These are phyloP conservation scores for Boletus rubescentipes DNA, from an alignment of 768 basidiomycete species.

Conservation along the genomic window DNA sequence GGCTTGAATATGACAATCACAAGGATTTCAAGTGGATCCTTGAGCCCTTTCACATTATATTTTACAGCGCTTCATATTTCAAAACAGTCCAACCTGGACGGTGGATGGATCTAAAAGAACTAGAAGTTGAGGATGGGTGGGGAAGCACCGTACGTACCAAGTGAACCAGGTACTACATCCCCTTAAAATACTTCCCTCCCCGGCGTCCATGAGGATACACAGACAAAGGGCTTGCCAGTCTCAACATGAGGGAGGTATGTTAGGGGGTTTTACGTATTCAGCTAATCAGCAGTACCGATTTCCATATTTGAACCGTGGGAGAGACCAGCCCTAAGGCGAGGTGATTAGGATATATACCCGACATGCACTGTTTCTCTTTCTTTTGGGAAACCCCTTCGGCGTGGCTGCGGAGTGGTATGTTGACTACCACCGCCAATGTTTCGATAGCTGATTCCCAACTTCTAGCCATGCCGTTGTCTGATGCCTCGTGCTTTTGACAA, in stretches of 20 bases:
- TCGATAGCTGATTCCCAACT: slow-evolving; percentile 1
- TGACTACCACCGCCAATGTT: not conserved
- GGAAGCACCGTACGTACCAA: too few relatives aligned
- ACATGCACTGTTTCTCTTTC: not conserved
- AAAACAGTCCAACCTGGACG: too few relatives aligned
- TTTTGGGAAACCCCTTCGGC: slow-evolving; percentile 37
- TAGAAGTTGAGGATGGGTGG: not conserved
- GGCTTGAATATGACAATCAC: slow-evolving; percentile 33
- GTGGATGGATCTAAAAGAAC: too few relatives aligned
- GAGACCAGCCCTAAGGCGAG: slow-evolving; percentile 31
- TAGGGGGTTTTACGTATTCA: too few relatives aligned
- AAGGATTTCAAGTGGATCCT: not conserved
- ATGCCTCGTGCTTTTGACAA: slow-evolving; percentile 1
- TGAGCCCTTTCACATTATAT: too few relatives aligned
- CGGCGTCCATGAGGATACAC: slow-evolving; percentile 63
- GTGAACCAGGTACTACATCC: too few relatives aligned
- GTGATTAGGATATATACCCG: slow-evolving; percentile 12
- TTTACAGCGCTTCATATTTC: too few relatives aligned
- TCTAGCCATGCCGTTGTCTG: slow-evolving; percentile 23
- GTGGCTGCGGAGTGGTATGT: slow-evolving; percentile 15
- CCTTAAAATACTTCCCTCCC: slow-evolving; percentile 64
- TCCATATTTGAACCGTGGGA: slow-evolving; percentile 22
- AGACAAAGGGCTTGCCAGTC: slow-evolving; percentile 68
- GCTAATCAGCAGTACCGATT: not conserved
- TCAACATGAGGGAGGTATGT: slow-evolving; percentile 68